Evolutionary conservation across 257 asterid species (phyloP).

Genomic region (Solanum pennellii): DNA sequence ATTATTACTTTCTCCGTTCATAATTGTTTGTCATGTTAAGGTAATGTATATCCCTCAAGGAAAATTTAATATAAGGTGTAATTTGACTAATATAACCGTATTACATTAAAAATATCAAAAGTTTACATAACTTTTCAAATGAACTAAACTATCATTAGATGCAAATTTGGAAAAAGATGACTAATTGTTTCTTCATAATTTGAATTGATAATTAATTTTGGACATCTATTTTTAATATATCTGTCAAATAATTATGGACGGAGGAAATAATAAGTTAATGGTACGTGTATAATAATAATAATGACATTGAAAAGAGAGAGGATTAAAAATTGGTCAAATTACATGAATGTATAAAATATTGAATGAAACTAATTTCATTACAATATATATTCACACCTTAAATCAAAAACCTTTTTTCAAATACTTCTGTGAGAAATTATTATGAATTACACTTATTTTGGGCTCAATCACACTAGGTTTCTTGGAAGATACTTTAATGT

Average conservation of each 20-base stretch:
- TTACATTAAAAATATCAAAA: no score
- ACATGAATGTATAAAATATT: neutral
- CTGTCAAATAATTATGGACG: no score
- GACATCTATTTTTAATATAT: no score
- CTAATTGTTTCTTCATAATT: no score
- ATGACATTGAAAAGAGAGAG: neutral
- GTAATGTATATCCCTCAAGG: accelerated
- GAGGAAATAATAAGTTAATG: neutral
- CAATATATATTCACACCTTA: neutral
- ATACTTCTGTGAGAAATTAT: neutral
- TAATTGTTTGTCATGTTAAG: no score
- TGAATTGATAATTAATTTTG: no score
- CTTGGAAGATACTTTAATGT: neutral
- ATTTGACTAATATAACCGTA: no score
- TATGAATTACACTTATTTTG: neutral
- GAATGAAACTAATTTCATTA: neutral
- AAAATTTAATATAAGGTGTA: no score
- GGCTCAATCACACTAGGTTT: neutral
- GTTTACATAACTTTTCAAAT: no score
- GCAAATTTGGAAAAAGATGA: no score
- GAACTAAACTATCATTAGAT: no score
- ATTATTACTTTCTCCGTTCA: no score
- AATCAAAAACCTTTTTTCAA: neutral
- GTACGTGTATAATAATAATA: neutral
- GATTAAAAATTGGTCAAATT: neutral